Evolutionary conservation across 1,284 basidiomycete genomes (phyloP).

Genomic region (Irpex sp.): DNA sequence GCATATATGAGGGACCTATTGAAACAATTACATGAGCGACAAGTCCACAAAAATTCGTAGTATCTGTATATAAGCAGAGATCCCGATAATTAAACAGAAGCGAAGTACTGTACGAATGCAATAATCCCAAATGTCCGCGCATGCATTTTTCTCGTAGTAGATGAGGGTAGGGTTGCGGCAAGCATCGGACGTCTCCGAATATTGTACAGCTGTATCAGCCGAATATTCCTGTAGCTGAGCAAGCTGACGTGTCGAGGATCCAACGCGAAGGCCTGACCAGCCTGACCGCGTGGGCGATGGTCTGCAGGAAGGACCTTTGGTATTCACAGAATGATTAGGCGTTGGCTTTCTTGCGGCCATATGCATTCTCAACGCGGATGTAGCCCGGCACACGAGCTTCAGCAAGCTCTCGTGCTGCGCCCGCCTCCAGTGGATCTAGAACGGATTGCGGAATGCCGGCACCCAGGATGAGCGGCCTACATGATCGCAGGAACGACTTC

Average conservation of each 20-base stretch:
- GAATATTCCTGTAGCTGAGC: no score
- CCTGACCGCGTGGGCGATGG: not conserved
- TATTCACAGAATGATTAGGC: not conserved
- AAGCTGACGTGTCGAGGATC: no score
- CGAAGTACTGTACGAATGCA: no score
- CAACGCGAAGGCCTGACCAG: no score
- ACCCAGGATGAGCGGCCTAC: conserved; percentile 62
- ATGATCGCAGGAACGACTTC: conserved; percentile 62
- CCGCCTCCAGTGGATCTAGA: conserved; percentile 48
- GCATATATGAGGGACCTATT: no score
- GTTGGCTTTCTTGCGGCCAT: conserved; percentile 46
- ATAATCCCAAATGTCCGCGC: no score
- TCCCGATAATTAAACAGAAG: no score
- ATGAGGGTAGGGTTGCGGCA: no score
- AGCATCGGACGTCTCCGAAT: no score
- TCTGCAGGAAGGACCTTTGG: not conserved
- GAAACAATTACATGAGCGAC: not conserved
- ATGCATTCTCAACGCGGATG: conserved; percentile 54
- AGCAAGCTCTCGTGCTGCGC: conserved; percentile 47
- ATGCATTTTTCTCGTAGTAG: no score
- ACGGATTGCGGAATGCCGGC: conserved; percentile 51
- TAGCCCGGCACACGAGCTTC: conserved; percentile 45
- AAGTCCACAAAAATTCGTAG: not conserved
- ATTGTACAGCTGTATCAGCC: no score
- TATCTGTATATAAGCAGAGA: not conserved